Evolutionary conservation across 1,139 yeast genomes (phyloP), one percentile per base, ranked within the genome.

Genomic region (Candida dubliniensis): DNA sequence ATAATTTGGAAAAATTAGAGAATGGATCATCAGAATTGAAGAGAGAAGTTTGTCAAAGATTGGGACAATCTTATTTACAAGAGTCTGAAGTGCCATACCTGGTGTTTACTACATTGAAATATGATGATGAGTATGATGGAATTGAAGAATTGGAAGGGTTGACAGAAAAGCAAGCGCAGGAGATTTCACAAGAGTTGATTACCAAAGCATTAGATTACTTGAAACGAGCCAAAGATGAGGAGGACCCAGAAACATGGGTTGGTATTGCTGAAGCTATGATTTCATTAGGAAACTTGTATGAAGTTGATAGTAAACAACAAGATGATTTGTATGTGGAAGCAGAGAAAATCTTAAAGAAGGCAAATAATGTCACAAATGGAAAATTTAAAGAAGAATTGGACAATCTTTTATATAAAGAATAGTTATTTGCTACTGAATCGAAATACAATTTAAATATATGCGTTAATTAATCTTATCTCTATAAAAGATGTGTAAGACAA

Each of bases 191-290:
- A 39, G 66, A 70, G 3, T 64, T 76, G 42, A 76, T 83, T 24
- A 55, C 63, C n/a, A 64, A 64, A 25, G 95, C 96, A 0, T 66
- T 87, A 32, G 66, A 71, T 34, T 76, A 78, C 54, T 69, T 88
- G 45, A 65, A 72, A 46, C 66, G 70, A 47, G 84, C 90, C 0
- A 80, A 83, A 60, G 80, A 82, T 42, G 81, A 80, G 27, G 88
- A 84, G 42, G 88, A 84, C 32, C 96, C 96, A 0, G 85, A 84
- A 47, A 73, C 85, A 8, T 85, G 93, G 86, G 96, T 83, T 6
- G 78, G 79, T 52, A 69, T 86, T 36, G 96, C 96, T 2, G 98
- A 93, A 61, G 91, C 95, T 1, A 74, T 81, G 59, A 87, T 91
- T 31, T 79, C 85, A 11, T 68, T 87, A 53, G 97, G 91, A 8